Percentiles rank a stretch among this genome's conserved stretches.
These are phyloP conservation scores for Earliella scabrosa DNA, from an alignment of 1,284 basidiomycete genomes.

Conservation along the genomic window DNA sequence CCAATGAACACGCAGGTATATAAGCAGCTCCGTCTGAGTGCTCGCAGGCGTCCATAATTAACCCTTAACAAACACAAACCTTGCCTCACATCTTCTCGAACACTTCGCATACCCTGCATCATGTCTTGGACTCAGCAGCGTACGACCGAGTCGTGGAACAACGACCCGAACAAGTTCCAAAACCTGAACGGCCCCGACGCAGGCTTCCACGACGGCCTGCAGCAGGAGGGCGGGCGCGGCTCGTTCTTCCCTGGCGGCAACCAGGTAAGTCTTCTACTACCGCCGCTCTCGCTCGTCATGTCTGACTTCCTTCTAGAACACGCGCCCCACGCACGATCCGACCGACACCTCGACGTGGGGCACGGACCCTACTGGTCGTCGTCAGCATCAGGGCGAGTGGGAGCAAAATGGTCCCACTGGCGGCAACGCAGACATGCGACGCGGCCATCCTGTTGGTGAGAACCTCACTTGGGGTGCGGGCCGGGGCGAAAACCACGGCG, in stretches of 20 bases:
- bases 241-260: not conserved
- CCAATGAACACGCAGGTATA: no score
- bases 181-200: constrained; percentile 17
- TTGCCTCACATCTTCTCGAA: not conserved
- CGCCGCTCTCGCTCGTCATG: not conserved
- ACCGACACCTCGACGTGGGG: constrained; percentile 15
- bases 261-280: not conserved
- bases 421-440: not conserved
- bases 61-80: no score
- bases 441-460: constrained; percentile 2
- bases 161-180: constrained; percentile 28
- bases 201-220: not conserved
- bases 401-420: constrained; percentile 1
- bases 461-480: constrained; percentile 18
- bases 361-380: not conserved
- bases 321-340: constrained; percentile 16
- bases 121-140: constrained; percentile 26
- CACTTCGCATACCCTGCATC: not conserved
- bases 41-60: no score
- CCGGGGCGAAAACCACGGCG: constrained; percentile 22
- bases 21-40: no score
- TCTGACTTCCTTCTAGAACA: not conserved
- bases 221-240: constrained; percentile 1
- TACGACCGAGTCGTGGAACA: constrained; percentile 24
- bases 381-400: constrained; percentile 3